Evolutionary conservation across 2,329 filamentous ascomycete species (phyloP), one percentile per base, ranked within the genome.

Genomic region (Calonectria ilicicola): DNA sequence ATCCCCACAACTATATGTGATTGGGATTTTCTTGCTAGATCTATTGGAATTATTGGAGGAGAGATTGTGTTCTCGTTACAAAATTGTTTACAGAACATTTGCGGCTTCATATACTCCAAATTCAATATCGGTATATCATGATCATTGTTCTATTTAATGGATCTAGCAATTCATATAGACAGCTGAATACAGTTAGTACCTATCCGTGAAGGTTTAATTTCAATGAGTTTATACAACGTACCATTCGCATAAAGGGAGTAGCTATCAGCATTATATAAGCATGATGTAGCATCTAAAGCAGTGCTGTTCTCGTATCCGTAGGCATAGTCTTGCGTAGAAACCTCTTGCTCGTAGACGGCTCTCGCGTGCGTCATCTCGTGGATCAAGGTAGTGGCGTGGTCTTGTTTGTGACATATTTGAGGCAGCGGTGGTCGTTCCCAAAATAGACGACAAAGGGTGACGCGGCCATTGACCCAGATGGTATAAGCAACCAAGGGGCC

Each of bases 301-400:
- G 76, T 77, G 1, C 67, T 62, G 15, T 77, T 77, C 21, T 76
- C 72, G 23, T 77, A 77, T 0, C 76, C 74, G n/a, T 77, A 77
- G 1, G 76, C 76, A 10, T 75, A 75, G 5, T 77, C 76, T 17
- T 58, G 44, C 1, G 76, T 77, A 0, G 76, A 42, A 19, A 68
- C 67, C 12, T 70, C 75, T 38, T 74, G 42, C 23, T 75, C 72
- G 60, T 63, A 77, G 1, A 77, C 69, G 10, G 74, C 56, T 27
- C 75, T 56, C 0, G 73, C 75, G 42, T 77, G 76, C 2, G 76
- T 77, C 75, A 77, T 76, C 35, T 77, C 76, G 10, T 77, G 76
- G 2, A 77, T 73, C 0, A 65, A 74, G 0, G 76, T 77, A 1
- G 74, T 75, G 1, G 76, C 76, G 1, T 77, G 76, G n/a, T 77